Evolutionary conservation across 1,139 yeast species (phyloP).

Genomic region (Kazachstania sp.): DNA sequence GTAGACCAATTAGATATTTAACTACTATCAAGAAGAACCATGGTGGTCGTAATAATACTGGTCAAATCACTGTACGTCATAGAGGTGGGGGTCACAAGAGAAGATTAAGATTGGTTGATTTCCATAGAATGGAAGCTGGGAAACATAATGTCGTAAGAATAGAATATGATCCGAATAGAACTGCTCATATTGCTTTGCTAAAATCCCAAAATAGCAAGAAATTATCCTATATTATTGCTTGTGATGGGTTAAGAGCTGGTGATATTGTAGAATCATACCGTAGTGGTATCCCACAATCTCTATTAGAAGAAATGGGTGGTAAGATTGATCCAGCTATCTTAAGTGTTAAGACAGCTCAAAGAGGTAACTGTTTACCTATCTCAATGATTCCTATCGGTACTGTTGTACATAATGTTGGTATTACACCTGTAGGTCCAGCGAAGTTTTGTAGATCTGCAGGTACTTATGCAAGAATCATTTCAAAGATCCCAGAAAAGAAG

Average conservation of each 20-base stretch:
- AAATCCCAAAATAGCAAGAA: conserved; percentile 55
- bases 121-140: conserved; percentile 58
- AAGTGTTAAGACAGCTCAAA: conserved; percentile 77
- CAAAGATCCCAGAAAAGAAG: conserved; percentile 63
- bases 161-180: conserved; percentile 93
- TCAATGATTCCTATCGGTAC: conserved; percentile 91
- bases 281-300: conserved; percentile 72
- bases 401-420: conserved; percentile 79
- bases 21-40: conserved; percentile 66
- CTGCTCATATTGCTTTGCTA: conserved; percentile 85
- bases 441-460: conserved; percentile 93
- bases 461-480: conserved; percentile 79
- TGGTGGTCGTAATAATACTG: conserved; percentile 87
- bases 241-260: conserved; percentile 89
- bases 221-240: conserved; percentile 75
- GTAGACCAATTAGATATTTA: conserved; percentile 67
- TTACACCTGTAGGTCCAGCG: conserved; percentile 72
- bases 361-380: conserved; percentile 92
- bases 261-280: conserved; percentile 87
- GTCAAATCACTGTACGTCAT: conserved; percentile 84
- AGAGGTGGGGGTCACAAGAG: conserved; percentile 96
- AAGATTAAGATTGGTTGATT: conserved; percentile 77
- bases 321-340: conserved; percentile 85
- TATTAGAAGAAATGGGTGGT: conserved; percentile 57
- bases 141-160: conserved; percentile 75